Percentiles rank a stretch among this genome's conserved stretches.
Evolutionary conservation across 345 rosid genomes (phyloP).

Genomic region (Luvunga scandens): DNA sequence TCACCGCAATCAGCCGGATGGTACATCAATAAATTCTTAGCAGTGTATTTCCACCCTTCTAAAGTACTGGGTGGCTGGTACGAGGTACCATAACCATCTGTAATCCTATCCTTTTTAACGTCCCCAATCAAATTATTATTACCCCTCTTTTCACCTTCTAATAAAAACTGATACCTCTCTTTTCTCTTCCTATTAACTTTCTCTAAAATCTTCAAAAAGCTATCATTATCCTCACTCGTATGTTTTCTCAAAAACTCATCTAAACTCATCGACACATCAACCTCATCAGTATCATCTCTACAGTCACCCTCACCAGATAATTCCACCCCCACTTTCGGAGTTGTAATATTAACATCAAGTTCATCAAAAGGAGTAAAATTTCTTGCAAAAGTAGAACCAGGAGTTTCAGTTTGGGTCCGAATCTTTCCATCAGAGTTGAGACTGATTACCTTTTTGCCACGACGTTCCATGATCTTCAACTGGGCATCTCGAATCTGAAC

Average conservation of each 20-base stretch:
- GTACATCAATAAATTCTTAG: conserved; percentile 94
- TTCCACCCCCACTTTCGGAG: conserved; percentile 40
- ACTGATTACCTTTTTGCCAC: conserved; percentile 45
- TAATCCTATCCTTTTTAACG: conserved; percentile 65
- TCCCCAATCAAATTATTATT: conserved; percentile 50
- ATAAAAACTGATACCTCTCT: conserved; percentile 61
- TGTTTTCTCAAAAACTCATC: conserved; percentile 85
- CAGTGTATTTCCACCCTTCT: conserved; percentile 83
- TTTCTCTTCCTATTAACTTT: conserved; percentile 89
- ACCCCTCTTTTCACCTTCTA: conserved; percentile 57
- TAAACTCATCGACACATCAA: conserved; percentile 57
- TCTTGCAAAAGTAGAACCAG: conserved; percentile 79
- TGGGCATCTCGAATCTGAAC: conserved; percentile 92
- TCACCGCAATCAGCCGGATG: conserved; percentile 92
- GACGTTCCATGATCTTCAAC: conserved; percentile 89
- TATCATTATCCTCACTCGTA: conserved; percentile 91
- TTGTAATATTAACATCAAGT: conserved; percentile 47
- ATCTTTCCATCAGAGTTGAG: conserved; percentile 33
- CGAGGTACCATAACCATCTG: conserved; percentile 95
- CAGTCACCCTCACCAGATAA: conserved; percentile 30
- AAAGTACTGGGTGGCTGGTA: conserved; percentile 87
- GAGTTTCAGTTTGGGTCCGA: conserved; percentile 60
- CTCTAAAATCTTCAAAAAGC: conserved; percentile 78
- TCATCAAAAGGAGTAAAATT: conserved; percentile 84
- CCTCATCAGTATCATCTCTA: conserved; percentile 35